These are phyloP conservation scores for Exsudoporus floridanus DNA, from an alignment of 1,284 basidiomycete genomes.

Conservation along the genomic window DNA sequence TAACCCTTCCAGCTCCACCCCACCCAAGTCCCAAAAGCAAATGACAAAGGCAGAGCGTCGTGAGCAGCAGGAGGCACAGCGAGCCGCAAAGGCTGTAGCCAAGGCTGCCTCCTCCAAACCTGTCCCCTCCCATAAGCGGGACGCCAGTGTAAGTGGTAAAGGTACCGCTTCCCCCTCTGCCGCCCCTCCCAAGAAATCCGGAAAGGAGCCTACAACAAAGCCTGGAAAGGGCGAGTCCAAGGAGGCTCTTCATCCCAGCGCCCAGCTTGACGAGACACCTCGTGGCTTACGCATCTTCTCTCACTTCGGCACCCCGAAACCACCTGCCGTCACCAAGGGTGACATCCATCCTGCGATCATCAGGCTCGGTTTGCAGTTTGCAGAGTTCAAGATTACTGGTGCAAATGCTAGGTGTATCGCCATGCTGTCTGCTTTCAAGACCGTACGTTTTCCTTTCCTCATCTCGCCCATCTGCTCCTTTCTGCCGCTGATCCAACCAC, in stretches of 20 bases:
- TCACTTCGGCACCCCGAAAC: constrained; percentile 76
- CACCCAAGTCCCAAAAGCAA: constrained; percentile 53
- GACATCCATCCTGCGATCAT: constrained; percentile 82
- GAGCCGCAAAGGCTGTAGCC: constrained; percentile 64
- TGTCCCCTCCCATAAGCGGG: constrained; percentile 16
- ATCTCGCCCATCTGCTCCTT: background rate
- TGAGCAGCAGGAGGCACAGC: constrained; percentile 76
- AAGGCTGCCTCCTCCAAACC: constrained; percentile 25
- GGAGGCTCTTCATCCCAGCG: constrained; percentile 15
- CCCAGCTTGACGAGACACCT: constrained; percentile 36
- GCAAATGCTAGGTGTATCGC: constrained; percentile 89
- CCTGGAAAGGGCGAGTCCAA: constrained; percentile 27
- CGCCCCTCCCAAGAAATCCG: constrained; percentile 21
- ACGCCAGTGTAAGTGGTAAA: constrained; percentile 20
- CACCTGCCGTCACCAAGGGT: constrained; percentile 61
- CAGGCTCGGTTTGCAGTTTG: constrained; percentile 77
- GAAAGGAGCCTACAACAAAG: constrained; percentile 17
- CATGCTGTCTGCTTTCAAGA: constrained; percentile 82
- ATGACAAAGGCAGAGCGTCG: constrained; percentile 80
- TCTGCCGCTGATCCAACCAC: constrained; percentile 6
- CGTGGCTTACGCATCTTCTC: constrained; percentile 76
- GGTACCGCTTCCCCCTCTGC: constrained; percentile 9
- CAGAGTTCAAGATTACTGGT: constrained; percentile 83
- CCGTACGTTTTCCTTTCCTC: constrained; percentile 46
- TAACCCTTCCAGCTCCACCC: background rate